A percentile compares a stretch with the other conserved stretches of the same genome.
phyloP scores from a whole-genome alignment of 495 filamentous ascomycete species.

The Talaromyces nanjingensis region DNA sequence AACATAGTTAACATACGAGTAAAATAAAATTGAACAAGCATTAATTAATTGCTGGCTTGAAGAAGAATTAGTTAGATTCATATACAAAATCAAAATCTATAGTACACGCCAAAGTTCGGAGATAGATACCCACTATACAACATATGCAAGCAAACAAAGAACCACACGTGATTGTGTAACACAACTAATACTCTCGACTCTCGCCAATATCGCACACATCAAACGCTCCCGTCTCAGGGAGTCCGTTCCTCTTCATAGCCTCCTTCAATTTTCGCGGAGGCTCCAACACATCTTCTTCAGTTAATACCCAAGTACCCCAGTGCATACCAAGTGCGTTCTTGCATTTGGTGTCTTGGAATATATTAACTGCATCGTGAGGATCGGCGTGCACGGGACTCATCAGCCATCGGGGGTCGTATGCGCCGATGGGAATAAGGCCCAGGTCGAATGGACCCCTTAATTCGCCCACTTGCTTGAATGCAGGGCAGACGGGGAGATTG shows the following conservation, averaged over 20 bases:
- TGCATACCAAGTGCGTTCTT: conserved; percentile 74
- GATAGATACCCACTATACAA: neutral
- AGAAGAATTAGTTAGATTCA: neutral
- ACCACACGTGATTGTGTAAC: neutral
- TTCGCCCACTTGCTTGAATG: conserved; percentile 70
- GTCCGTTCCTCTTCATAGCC: conserved; percentile 55
- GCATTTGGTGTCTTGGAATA: conserved; percentile 69
- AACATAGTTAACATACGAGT: too few species aligned
- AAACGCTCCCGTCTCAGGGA: conserved; percentile 66
- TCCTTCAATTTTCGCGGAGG: conserved; percentile 60
- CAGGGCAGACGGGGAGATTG: conserved; percentile 62
- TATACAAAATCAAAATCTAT: neutral
- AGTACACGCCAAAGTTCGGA: neutral
- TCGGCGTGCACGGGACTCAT: conserved; percentile 73
- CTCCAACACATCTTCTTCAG: conserved; percentile 67
- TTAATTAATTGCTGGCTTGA: neutral
- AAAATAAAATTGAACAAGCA: too few species aligned
- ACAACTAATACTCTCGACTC: conserved; percentile 54
- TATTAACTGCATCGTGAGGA: conserved; percentile 72
- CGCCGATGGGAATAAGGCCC: conserved; percentile 79
- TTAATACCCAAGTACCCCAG: conserved; percentile 79
- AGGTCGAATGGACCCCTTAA: conserved; percentile 72
- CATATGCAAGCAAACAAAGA: neutral
- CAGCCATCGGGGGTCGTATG: conserved; percentile 64
- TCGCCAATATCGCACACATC: conserved; percentile 75